Base-by-base conservation (phyloP, 805 yeast species). In the Pichia sporocuriosa region DNA sequence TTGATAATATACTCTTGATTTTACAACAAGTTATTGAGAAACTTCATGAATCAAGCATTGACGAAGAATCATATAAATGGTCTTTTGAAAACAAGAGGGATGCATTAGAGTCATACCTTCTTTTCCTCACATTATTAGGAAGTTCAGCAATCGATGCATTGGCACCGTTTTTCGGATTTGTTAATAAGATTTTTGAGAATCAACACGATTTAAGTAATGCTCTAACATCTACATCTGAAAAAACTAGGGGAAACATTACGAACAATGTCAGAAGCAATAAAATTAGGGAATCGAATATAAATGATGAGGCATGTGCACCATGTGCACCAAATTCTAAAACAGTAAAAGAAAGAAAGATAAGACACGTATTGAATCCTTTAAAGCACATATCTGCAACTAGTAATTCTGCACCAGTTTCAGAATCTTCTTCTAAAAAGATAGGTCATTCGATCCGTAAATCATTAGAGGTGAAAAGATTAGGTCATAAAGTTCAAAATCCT, bases 91-190 rank as follows among this genome's bases (percentile, higher is more conserved):
- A 61, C 24, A 62, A 72, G 52, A 65, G 72, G 62, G 78, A 72
- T 43, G 70, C 79, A 42, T 55, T 80, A 39, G 84, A 85, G 55
- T 68, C 87, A 56, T 84, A 84, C 51, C 68, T 84, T 61, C 81
- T 95, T 0, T 85, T 82, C 52, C 63, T 87, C 28, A 77, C 85
- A 1, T 65, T 86, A n/a, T 63, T 77, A 39, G 88, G 83, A 52
- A 69, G 75, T 6, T 64, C 74, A 4, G 68, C 73, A 2, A 22
- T 34, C 6, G 44, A 37, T 11, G 36, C 69, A 37, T 56, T 88
- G n/a, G 74, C 84, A 2, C 86, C 76, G 34, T 69, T 85, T 9
- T 82, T 87, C 50, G 71, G 67, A 10, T 56, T 81, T 10, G 81
- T 72, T 51, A 70, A 75, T 37, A 66, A 60, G 22, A 40, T 59